Conservation (phyloP, 352 stramenopile genomes). For the Discostella stelligera region DNA sequence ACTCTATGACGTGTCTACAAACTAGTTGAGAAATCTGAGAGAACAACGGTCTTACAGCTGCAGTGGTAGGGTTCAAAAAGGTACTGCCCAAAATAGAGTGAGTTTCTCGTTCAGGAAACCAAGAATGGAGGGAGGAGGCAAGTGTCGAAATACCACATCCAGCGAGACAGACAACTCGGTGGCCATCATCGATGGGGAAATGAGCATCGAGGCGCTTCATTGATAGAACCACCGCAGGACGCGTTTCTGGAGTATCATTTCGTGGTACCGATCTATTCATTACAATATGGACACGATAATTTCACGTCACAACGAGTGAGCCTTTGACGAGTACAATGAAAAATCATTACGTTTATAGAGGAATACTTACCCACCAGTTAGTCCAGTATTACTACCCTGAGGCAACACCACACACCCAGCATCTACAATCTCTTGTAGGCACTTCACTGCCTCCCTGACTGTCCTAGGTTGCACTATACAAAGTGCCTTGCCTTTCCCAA, state of each 20-base stretch:
- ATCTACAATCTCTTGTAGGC: conserved; percentile 60
- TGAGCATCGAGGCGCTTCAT: conserved; percentile 68
- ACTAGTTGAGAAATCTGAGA: background rate
- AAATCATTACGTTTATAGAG: background rate
- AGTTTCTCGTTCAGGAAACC: conserved; percentile 74
- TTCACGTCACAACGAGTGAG: background rate
- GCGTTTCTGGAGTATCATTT: conserved; percentile 42
- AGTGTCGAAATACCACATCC: conserved; percentile 67
- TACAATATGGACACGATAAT: background rate
- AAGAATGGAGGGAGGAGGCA: conserved; percentile 41
- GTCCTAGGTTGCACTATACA: conserved; percentile 65
- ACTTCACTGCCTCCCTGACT: conserved; percentile 58
- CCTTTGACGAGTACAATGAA: background rate
- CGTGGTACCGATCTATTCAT: conserved; percentile 52
- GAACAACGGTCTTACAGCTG: conserved; percentile 28
- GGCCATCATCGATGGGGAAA: conserved; percentile 74
- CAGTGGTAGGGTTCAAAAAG: conserved; percentile 80
- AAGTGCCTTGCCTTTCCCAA: conserved; percentile 52
- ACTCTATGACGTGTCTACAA: background rate
- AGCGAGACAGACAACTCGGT: conserved; percentile 66
- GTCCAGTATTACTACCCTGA: conserved; percentile 65
- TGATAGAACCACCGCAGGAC: conserved; percentile 63
- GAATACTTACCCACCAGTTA: conserved; percentile 63
- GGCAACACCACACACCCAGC: conserved; percentile 61
- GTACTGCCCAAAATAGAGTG: conserved; percentile 73